Conservation (phyloP, 441 rosid genomes). For the Macaranga tanarius region DNA sequence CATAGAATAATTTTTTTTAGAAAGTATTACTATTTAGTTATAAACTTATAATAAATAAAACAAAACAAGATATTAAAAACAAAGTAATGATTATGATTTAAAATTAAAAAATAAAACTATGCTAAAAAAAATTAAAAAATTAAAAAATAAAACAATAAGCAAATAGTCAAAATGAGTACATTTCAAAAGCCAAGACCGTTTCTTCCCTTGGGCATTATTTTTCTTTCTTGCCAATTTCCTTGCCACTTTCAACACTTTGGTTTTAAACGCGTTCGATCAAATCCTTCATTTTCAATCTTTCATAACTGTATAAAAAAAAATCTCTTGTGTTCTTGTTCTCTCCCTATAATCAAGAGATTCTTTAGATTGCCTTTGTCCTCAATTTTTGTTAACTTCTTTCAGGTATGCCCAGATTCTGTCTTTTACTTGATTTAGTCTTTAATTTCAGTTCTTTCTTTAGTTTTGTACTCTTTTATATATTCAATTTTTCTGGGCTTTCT, state of each 20-base stretch:
- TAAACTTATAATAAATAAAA: too few relatives aligned
- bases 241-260: constrained; percentile 1
- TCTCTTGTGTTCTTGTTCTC: constrained; percentile 1
- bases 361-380: constrained; percentile 10
- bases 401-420: constrained; percentile 21
- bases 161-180: neutral
- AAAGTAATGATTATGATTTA: too few relatives aligned
- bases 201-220: neutral
- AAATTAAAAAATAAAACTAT: too few relatives aligned
- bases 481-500: neutral
- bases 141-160: too few relatives aligned
- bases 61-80: too few relatives aligned
- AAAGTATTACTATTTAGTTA: too few relatives aligned
- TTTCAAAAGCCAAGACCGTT: neutral
- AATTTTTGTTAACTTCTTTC: constrained; percentile 10
- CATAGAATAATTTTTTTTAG: too few relatives aligned
- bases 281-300: neutral
- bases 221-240: constrained; percentile 24
- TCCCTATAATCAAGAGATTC: constrained; percentile 4
- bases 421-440: constrained; percentile 4
- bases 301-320: neutral
- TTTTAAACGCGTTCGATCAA: constrained; percentile 14
- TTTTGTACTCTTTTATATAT: neutral
- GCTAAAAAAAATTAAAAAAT: too few relatives aligned
- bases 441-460: neutral